phyloP scores from a whole-genome alignment of 139 green algal species.

The Chlamydomonas schloesseri region DNA sequence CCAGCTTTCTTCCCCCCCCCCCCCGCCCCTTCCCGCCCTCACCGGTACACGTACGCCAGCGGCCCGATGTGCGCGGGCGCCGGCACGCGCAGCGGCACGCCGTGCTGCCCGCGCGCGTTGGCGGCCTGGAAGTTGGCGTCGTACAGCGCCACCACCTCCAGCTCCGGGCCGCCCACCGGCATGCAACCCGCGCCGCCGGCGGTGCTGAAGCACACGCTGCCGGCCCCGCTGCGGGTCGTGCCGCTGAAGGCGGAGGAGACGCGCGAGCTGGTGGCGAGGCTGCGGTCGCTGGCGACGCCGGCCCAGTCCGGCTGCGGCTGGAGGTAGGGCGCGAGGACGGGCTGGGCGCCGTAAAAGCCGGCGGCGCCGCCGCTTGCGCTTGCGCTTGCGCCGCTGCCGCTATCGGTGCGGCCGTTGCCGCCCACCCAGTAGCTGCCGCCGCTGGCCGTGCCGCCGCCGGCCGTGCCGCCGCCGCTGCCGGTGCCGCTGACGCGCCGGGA shows the following conservation, averaged over 20 bases:
- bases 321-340: no score
- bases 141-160: constrained; percentile 40
- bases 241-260: no score
- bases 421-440: neutral
- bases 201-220: neutral
- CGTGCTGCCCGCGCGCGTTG: constrained; percentile 34
- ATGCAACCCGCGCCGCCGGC: no score
- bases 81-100: neutral
- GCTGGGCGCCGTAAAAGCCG: no score
- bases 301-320: no score
- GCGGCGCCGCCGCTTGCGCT: no score
- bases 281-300: no score
- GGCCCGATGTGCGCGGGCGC: constrained; percentile 8
- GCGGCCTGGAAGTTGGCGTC: constrained; percentile 46
- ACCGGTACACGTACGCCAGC: constrained; percentile 41
- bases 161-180: no score
- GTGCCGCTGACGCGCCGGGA: neutral
- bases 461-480: neutral
- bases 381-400: no score
- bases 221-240: neutral
- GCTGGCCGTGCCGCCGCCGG: no score
- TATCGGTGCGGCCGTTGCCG: neutral
- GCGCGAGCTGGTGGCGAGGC: no score
- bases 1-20: no score
- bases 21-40: neutral